Base-by-base conservation (phyloP, 129 eudicot genomes). In the Logfia minima region DNA sequence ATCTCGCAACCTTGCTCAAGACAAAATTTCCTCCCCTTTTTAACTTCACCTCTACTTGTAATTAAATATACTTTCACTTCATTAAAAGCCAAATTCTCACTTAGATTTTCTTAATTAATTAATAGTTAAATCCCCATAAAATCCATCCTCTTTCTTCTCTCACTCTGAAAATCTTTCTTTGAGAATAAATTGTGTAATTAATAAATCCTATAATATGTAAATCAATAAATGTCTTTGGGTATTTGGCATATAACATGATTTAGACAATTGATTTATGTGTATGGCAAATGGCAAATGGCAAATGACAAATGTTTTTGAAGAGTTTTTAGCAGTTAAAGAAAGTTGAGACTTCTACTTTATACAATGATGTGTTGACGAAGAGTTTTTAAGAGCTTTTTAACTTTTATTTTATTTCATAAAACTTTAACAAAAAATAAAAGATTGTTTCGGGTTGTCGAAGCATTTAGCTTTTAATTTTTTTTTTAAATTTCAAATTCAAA, bases 1-100 rank as follows among this genome's bases (percentile, higher is more conserved):
- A 75, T 61, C 43, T 65, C 59, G 79, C 79, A 61, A 18, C 79
- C 61, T 39, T 75, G 79, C 48, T 75, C 45, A 71, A 75, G 79
- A 75, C 79, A 61, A 62, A 61, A 16, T 61, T 61, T 41, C 79
- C 29, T 71, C 45, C 2, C 63, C 64, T 0, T 24, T 70, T 65
- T 71, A 55, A 62, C 79, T 29, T 75, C 68, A 34, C 21, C 18
- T 72, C 68, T 56, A 19, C 22, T 58, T 73, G 56, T 52, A 18
- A 74, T 60, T 60, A 14, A 74, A 74, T 59, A 75, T 56, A 56
- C 22, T 74, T 61, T 61, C 56, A 41, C 43, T 73, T 24, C 41
- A 62, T 39, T 75, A 62, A 62, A 62, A 61, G 70, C 71, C 79
- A 75, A 75, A 75, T 24, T 61, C 45, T 43, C 70, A 75, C 70